Base-by-base conservation (phyloP, 1,284 basidiomycete genomes). In the Dichomitus squalens region DNA sequence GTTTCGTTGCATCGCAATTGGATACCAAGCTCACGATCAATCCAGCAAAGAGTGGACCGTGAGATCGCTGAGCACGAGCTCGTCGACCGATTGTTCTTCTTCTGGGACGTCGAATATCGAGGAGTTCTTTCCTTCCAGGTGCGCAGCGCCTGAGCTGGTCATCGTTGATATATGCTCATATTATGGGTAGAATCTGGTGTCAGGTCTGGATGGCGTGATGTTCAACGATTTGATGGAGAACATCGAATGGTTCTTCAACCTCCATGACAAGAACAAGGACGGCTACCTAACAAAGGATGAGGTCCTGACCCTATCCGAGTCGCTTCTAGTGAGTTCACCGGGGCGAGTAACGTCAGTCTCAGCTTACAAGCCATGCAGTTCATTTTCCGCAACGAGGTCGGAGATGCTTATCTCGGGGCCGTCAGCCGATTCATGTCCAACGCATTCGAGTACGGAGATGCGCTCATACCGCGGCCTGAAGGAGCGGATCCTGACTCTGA, bases 191-290 rank as follows among this genome's bases (percentile, higher is more conserved):
- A 95, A 99, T 71, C 80, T 99, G 27, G 89, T 99, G 7, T 83
- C 82, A 36, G 97, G 96, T 1, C 77, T 99, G 43, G 90, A 97
- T 67, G 88, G 88, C 12, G 91, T 98, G 55, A 93, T 98, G 86
- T 93, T 94, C 73, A 96, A 94, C 62, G 97, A 97, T 71, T 79
- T 99, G 60, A 97, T 98, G 94, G 93, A 95, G 60, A 96, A 93
- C 67, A 98, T 98, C 66, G 93, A 97, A 72, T 98, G 96, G 95
- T 96, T 99, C 77, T 98, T 99, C 76, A 91, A 92, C 64, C 74
- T 99, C 50, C 95, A 98, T 66, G 95, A 98, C 76, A 96, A 96
- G 74, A 91, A 98, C 72, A 95, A 93, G 64, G 95, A 98, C 68
- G 95, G 95, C 0, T 95, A 81, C 70, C 76, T 99, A 60, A 96